phyloP scores from a whole-genome alignment of 208 protist genomes.

The Trypanosoma vivax region DNA sequence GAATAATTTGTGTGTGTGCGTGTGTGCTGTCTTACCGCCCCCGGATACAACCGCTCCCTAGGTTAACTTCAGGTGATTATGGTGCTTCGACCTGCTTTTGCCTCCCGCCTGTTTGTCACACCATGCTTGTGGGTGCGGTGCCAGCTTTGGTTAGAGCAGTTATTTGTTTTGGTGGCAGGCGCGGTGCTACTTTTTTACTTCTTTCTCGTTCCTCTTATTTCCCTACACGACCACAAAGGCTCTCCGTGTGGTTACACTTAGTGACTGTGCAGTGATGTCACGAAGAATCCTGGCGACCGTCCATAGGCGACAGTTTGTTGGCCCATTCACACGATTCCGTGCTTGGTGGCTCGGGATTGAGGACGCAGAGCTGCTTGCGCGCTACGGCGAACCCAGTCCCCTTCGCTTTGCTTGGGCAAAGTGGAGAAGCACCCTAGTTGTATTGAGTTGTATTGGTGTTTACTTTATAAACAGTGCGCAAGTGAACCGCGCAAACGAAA shows the following conservation, averaged over 20 bases:
- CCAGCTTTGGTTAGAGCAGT: no score
- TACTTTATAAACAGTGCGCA: conserved; percentile 46
- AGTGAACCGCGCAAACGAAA: conserved; percentile 52
- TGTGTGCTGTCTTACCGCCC: no score
- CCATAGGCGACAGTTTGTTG: conserved; percentile 24
- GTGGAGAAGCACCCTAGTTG: conserved; percentile 54
- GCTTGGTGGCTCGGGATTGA: conserved; percentile 80
- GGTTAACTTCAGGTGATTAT: no score
- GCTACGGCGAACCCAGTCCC: conserved; percentile 58
- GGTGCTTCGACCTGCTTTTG: no score
- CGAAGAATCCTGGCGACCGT: conserved; percentile 17
- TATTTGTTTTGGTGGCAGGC: no score
- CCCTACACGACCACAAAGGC: no score
- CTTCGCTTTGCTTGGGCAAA: conserved; percentile 67
- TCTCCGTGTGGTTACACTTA: background rate
- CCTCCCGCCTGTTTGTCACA: no score
- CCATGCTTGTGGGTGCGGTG: no score
- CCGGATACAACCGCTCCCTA: no score
- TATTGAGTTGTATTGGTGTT: conserved; percentile 29
- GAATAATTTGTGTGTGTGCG: no score
- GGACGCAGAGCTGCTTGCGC: conserved; percentile 46
- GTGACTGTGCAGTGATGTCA: background rate
- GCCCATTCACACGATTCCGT: conserved; percentile 48
- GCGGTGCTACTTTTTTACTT: no score
- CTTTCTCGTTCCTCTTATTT: no score